Percentiles rank a stretch among this genome's conserved stretches.
Evolutionary conservation across 148 eudicot species (phyloP).

Genomic region (Vaccinium corymbosum): DNA sequence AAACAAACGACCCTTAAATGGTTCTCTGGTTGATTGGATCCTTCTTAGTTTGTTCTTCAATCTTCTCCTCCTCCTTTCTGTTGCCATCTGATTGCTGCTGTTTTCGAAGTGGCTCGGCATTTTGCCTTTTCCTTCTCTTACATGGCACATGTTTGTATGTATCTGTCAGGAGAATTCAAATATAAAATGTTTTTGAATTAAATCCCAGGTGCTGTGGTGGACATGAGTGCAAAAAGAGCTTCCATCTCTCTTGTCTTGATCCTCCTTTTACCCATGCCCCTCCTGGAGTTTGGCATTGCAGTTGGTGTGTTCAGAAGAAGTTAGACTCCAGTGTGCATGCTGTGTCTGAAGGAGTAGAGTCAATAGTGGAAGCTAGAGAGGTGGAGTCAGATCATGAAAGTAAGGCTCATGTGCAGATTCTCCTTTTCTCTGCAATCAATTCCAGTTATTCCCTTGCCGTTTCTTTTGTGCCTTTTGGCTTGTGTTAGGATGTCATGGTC

Average conservation of each 20-base stretch:
- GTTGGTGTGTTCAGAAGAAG: constrained; percentile 30
- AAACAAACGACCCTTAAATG: not conserved
- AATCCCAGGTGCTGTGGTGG: constrained; percentile 26
- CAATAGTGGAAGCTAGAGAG: constrained; percentile 20
- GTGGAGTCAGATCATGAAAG: constrained; percentile 23
- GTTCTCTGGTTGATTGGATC: not conserved
- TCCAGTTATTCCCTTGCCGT: not conserved
- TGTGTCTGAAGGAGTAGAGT: constrained; percentile 31
- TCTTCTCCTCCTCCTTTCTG: not conserved
- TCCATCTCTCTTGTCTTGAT: constrained; percentile 27
- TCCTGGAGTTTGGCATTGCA: constrained; percentile 34
- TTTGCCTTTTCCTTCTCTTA: not conserved
- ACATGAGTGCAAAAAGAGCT: constrained; percentile 29
- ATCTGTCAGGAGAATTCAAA: not conserved
- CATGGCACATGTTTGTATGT: not conserved
- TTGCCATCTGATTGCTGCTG: not conserved
- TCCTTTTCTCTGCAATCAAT: not conserved
- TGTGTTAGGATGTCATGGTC: not conserved
- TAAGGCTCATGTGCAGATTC: constrained; percentile 7
- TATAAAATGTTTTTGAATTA: not conserved
- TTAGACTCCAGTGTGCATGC: constrained; percentile 20
- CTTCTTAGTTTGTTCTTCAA: not conserved
- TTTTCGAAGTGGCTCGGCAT: not conserved
- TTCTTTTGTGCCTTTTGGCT: constrained; percentile 5
- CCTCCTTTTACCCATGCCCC: constrained; percentile 23